Evolutionary conservation across 1,284 basidiomycete genomes (phyloP).

Genomic region (Fomitopsis pinicola): DNA sequence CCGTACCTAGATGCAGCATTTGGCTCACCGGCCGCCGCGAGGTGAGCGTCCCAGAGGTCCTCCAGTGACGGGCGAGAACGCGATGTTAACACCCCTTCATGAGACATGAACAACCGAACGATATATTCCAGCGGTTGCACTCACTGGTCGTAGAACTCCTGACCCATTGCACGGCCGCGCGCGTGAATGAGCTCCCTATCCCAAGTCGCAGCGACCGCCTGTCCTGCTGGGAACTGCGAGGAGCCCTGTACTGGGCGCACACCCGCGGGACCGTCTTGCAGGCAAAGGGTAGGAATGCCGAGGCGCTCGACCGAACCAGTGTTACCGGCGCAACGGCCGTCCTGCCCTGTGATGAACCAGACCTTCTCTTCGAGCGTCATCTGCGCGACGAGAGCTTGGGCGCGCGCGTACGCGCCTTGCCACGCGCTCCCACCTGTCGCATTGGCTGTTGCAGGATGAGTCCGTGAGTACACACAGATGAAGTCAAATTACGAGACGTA

Average conservation of each 20-base stretch:
- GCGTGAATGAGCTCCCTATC: not conserved
- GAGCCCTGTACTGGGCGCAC: not conserved
- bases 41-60: not conserved
- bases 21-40: not conserved
- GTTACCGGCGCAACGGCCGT: not conserved
- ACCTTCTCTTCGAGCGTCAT: constrained; percentile 1
- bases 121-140: not conserved
- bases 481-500: not conserved
- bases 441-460: not conserved
- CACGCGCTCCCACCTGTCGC: not conserved
- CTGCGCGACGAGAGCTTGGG: not conserved
- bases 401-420: not conserved
- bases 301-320: not conserved
- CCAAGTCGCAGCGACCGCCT: not conserved
- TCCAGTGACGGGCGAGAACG: not conserved
- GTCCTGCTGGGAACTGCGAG: not conserved
- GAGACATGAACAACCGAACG: not conserved
- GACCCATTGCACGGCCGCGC: not conserved
- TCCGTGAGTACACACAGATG: not conserved
- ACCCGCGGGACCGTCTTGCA: not conserved
- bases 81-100: not conserved
- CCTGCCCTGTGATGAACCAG: not conserved
- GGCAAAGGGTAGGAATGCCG: not conserved
- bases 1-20: not conserved
- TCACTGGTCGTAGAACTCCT: not conserved